Percentiles rank a stretch among this genome's conserved stretches.
phyloP scores from a whole-genome alignment of 164 flowering plant species.

The Vitis rupestris region DNA sequence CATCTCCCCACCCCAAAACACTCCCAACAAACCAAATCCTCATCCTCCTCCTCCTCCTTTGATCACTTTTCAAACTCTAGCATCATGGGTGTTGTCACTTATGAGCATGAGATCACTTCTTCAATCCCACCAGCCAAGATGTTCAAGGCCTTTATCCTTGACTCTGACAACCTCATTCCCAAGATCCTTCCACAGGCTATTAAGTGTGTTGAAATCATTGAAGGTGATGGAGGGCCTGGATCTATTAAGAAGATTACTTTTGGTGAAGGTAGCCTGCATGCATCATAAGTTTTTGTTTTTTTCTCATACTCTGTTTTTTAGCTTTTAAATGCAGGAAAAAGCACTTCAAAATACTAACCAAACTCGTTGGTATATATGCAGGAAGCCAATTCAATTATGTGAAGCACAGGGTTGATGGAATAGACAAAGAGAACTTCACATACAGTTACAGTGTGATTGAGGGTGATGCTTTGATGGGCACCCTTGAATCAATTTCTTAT shows the following conservation, averaged over 20 bases:
- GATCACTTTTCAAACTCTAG: too few relatives aligned
- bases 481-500: conserved; percentile 23
- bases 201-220: conserved; percentile 6
- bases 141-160: conserved; percentile 20
- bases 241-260: conserved; percentile 20
- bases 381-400: conserved; percentile 10
- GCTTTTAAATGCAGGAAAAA: too few relatives aligned
- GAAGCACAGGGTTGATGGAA: conserved; percentile 23
- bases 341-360: too few relatives aligned
- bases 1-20: too few relatives aligned
- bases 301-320: background rate
- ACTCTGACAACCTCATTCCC: conserved; percentile 8
- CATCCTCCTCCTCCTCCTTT: too few relatives aligned
- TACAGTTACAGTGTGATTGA: conserved; percentile 29
- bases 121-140: conserved; percentile 6
- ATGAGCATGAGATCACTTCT: conserved; percentile 1
- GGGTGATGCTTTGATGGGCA: conserved; percentile 28
- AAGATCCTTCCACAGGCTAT: conserved; percentile 14
- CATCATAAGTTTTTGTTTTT: too few relatives aligned
- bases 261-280: conserved; percentile 7
- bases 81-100: conserved; percentile 16
- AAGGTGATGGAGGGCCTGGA: conserved; percentile 25
- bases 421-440: conserved; percentile 19
- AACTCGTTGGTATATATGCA: background rate
- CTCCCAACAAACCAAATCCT: too few relatives aligned